Percentiles rank a stretch among this genome's conserved stretches.
Evolutionary conservation across 2,329 filamentous ascomycete species (phyloP).

Genomic region (Aspergillus oerlinghausenensis): DNA sequence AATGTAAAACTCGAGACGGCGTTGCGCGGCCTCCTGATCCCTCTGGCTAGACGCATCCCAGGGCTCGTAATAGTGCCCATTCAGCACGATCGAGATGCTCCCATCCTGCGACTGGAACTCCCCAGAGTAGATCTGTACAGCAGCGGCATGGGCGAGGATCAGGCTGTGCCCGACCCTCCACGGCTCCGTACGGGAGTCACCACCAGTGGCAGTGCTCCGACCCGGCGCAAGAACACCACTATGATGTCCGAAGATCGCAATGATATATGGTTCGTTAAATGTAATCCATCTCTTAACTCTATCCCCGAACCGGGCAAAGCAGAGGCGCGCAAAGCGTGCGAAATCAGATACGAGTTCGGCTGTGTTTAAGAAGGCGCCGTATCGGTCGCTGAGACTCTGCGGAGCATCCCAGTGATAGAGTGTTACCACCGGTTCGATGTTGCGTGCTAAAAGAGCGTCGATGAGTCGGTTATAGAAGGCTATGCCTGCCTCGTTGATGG

Average conservation of each 20-base stretch:
- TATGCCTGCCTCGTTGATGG: constrained; percentile 42
- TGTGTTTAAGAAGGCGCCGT: constrained; percentile 21
- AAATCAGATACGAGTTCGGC: constrained; percentile 4
- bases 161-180: constrained; percentile 4
- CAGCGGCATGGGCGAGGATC: constrained; percentile 3
- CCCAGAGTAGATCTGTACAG: background rate
- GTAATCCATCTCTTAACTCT: constrained; percentile 30
- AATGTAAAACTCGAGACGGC: constrained; percentile 20
- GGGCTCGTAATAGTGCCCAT: constrained; percentile 30
- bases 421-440: constrained; percentile 40
- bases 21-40: constrained; percentile 16
- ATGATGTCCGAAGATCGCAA: constrained; percentile 24
- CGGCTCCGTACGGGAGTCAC: constrained; percentile 3
- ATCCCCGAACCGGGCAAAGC: constrained; percentile 27
- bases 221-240: constrained; percentile 4
- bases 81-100: constrained; percentile 1
- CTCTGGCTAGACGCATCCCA: constrained; percentile 10
- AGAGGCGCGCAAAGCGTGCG: constrained; percentile 24
- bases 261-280: constrained; percentile 32
- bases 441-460: constrained; percentile 34
- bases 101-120: constrained; percentile 3
- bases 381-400: constrained; percentile 31
- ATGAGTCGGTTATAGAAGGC: constrained; percentile 45
- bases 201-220: background rate
- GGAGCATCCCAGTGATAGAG: constrained; percentile 43